These are phyloP conservation scores for Inonotus obliquus DNA, from an alignment of 1,284 basidiomycete genomes.

Conservation along the genomic window DNA sequence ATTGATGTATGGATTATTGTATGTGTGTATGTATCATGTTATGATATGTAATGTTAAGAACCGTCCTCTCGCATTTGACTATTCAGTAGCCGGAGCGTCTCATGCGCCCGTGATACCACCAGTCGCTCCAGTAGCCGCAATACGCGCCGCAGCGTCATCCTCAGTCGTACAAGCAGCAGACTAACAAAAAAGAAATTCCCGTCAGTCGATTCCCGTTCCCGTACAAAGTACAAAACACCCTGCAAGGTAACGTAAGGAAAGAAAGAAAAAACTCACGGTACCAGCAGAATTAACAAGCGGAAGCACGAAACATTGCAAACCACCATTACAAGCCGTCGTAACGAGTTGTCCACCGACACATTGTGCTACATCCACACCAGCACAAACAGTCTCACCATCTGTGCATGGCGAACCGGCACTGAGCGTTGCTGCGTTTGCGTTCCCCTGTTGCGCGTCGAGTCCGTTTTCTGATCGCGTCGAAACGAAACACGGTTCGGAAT, in stretches of 20 bases:
- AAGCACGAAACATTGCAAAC: conserved; percentile 46
- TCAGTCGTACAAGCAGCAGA: conserved; percentile 50
- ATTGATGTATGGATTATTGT: neutral
- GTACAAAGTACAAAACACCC: too few relatives aligned
- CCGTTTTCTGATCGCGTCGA: too few relatives aligned
- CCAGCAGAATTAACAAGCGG: conserved; percentile 54
- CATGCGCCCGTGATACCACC: conserved; percentile 30
- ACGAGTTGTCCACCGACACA: conserved; percentile 45
- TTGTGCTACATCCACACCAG: conserved; percentile 31
- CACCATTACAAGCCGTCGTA: conserved; percentile 36
- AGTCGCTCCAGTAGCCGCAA: conserved; percentile 46
- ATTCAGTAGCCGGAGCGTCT: neutral
- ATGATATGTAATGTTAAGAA: neutral
- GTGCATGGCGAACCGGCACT: conserved; percentile 37
- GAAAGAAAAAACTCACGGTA: conserved; percentile 28
- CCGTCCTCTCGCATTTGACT: neutral
- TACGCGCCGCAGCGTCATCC: conserved; percentile 47
- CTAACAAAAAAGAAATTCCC: neutral
- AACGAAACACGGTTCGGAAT: too few relatives aligned
- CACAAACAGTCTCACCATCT: conserved; percentile 41
- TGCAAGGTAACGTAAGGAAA: too few relatives aligned
- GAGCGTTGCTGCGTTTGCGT: conserved; percentile 43
- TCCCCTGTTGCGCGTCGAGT: conserved; percentile 45
- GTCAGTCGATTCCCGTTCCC: neutral
- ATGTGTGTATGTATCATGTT: too few relatives aligned